These are phyloP conservation scores for Stenocarpella maydis DNA, from an alignment of 2,329 filamentous ascomycete species.

Conservation along the genomic window DNA sequence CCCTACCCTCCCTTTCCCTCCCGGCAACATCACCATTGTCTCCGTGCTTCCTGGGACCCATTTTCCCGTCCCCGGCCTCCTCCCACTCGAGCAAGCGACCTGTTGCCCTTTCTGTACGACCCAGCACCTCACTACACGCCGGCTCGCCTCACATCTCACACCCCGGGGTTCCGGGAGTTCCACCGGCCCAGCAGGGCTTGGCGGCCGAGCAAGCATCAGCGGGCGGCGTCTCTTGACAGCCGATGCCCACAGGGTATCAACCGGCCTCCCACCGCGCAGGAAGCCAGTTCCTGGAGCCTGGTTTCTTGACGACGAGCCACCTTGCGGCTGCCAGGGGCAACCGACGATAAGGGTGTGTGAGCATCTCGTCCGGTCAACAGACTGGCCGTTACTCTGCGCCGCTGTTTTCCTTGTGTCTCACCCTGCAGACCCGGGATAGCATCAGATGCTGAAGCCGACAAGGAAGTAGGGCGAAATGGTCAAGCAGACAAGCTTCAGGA, in stretches of 20 bases:
- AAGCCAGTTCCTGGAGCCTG: neutral
- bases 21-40: conserved; percentile 17
- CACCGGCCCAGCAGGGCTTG: conserved; percentile 13
- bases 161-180: conserved; percentile 7
- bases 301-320: neutral
- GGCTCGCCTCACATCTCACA: neutral
- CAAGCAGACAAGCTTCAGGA: conserved; percentile 14
- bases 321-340: neutral
- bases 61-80: neutral
- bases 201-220: conserved; percentile 5
- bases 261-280: neutral
- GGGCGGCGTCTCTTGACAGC: conserved; percentile 4
- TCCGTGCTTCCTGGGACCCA: conserved; percentile 13
- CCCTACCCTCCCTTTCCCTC: conserved; percentile 7
- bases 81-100: neutral
- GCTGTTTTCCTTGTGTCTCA: neutral
- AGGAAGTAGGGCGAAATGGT: conserved; percentile 30
- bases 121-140: neutral
- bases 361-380: conserved; percentile 19
- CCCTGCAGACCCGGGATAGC: neutral
- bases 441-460: conserved; percentile 24
- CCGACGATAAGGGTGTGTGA: conserved; percentile 28
- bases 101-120: neutral
- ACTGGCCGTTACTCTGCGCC: neutral
- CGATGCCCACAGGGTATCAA: conserved; percentile 5